Conservation (phyloP, 2,329 filamentous ascomycete species). For the Diaporthe caulivora region DNA sequence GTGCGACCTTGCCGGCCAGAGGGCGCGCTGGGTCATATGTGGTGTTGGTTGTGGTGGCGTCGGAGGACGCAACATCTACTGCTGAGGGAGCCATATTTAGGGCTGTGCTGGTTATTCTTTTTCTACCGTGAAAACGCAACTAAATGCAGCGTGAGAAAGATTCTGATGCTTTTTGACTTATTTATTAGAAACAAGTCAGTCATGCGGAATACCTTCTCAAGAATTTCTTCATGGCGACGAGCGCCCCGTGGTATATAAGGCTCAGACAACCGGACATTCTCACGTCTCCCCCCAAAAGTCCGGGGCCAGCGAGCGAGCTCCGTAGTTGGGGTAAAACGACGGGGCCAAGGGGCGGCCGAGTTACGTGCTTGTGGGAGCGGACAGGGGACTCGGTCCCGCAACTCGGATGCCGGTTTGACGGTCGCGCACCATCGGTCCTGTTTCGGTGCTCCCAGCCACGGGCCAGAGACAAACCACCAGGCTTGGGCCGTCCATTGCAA, state of each 20-base stretch:
- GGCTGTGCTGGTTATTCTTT: not conserved
- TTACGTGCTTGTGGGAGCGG: not conserved
- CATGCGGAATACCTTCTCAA: not conserved
- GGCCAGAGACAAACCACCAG: not conserved
- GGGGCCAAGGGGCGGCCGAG: slow-evolving; percentile 23
- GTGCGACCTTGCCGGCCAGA: slow-evolving; percentile 65
- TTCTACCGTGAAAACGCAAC: not conserved
- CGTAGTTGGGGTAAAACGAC: slow-evolving; percentile 37
- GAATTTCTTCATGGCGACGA: not conserved
- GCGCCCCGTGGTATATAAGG: slow-evolving; percentile 26
- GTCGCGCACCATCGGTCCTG: slow-evolving; percentile 17
- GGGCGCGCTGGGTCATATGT: slow-evolving; percentile 48
- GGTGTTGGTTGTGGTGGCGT: slow-evolving; percentile 31
- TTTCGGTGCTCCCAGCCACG: slow-evolving; percentile 17
- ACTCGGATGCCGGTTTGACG: slow-evolving; percentile 18
- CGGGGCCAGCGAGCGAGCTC: slow-evolving; percentile 30
- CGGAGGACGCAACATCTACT: slow-evolving; percentile 30
- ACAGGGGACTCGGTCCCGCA: slow-evolving; percentile 15
- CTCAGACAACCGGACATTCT: slow-evolving; percentile 24
- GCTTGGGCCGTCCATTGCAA: not conserved
- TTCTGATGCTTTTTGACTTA: not conserved
- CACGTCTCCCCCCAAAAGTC: slow-evolving; percentile 23
- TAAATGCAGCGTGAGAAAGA: not conserved
- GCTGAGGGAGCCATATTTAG: slow-evolving; percentile 48
- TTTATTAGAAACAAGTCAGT: not conserved